Evolutionary conservation across 2,329 filamentous ascomycete species (phyloP), one percentile per base, ranked within the genome.

Genomic region (Penicillium sp.): DNA sequence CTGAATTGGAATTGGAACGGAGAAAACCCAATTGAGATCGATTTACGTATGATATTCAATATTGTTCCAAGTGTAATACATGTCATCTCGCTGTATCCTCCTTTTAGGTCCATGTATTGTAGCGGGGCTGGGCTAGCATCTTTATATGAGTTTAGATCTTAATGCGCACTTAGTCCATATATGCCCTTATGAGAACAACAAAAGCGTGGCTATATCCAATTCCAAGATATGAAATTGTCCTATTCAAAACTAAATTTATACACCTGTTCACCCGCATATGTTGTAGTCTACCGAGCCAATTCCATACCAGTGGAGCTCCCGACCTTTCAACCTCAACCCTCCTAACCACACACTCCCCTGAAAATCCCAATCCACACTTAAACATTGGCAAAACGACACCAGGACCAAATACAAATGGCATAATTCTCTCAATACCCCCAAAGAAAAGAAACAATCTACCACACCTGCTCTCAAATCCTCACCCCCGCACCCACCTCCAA

Each of bases 401-500:
- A 36, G 35, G 32, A 49, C 1, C 16, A 23, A 39, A 39, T 4
- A 4, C 41, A 18, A 18, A 34, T 8, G 10, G 6, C 23, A 43
- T 11, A 44, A 1, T 10, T 5, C 19, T 4, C 4, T 16, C 18
- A 34, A 49, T 9, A 11, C 13, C 6, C 19, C 32, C 40, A 26
- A 29, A 39, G 11, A 36, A 46, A 14, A 41, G 36, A 40, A 40
- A 14, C 11, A 26, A 23, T 40, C 26, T 2, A 6, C 16, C 2
- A n/a, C 18, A 18, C 14, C 14, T 44, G 19, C 40, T 50, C 41
- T 23, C 46, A 42, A 16, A 29, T 14, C 10, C n/a, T 18, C 16
- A 26, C 30, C 43, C 11, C 18, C 18, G 35, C 49, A 35, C 47
- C 39, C 49, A 55, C 47, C 46, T 60, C 44, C 56, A 71, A 54